Evolutionary conservation across 83 land plant species (phyloP).

Genomic region (Thuja plicata): DNA sequence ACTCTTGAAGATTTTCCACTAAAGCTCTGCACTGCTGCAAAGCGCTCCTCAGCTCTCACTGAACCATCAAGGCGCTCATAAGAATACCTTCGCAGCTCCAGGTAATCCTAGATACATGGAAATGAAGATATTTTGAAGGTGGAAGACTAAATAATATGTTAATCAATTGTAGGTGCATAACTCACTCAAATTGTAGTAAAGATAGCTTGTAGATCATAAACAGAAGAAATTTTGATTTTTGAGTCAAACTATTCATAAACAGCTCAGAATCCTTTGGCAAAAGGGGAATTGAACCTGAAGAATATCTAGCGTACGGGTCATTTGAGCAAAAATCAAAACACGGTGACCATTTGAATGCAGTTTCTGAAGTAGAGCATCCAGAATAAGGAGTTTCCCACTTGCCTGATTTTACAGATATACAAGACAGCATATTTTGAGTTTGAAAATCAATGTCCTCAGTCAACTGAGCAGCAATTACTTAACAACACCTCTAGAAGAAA

Average conservation of each 20-base stretch:
- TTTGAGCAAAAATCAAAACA: conserved; percentile 88
- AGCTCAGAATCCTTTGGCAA: background rate
- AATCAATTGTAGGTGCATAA: background rate
- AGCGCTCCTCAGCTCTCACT: conserved; percentile 91
- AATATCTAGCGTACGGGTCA: conserved; percentile 92
- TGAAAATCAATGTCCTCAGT: background rate
- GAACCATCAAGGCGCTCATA: conserved; percentile 98
- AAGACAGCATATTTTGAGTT: background rate
- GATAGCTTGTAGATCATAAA: background rate
- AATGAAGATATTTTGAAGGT: background rate
- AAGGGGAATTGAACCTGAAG: conserved; percentile 61
- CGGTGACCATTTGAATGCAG: conserved; percentile 62
- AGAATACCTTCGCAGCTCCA: conserved; percentile 77
- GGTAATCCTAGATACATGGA: conserved; percentile 58
- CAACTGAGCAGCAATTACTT: background rate
- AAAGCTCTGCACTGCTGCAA: conserved; percentile 88
- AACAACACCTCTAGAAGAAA: conserved; percentile 8
- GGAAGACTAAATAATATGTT: background rate
- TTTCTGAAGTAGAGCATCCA: conserved; percentile 71
- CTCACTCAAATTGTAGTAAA: background rate
- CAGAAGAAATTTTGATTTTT: background rate
- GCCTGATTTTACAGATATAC: conserved; percentile 50
- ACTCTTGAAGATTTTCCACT: conserved; percentile 20
- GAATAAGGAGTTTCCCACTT: conserved; percentile 79
- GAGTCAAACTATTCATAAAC: background rate